Conservation (phyloP, 2,329 filamentous ascomycete species). For the Seiridium unicorne region DNA sequence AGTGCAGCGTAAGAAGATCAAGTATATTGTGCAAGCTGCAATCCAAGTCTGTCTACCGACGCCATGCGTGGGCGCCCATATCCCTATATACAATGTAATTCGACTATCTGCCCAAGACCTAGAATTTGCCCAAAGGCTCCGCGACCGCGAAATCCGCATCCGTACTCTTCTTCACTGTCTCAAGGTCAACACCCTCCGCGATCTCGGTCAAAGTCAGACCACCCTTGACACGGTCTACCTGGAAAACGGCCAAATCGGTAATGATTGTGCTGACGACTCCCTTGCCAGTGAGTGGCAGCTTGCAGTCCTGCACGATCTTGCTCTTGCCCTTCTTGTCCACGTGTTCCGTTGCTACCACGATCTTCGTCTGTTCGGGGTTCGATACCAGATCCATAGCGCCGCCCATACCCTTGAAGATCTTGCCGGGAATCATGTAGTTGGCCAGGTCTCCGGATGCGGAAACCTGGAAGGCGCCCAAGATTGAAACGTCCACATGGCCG, state of each 20-base stretch:
- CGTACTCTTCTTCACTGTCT: slow-evolving; percentile 69
- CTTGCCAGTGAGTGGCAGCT: slow-evolving; percentile 64
- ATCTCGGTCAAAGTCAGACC: slow-evolving; percentile 67
- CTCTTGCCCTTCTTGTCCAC: slow-evolving; percentile 66
- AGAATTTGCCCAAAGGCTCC: slow-evolving; percentile 48
- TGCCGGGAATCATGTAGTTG: slow-evolving; percentile 89
- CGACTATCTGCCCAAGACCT: neutral
- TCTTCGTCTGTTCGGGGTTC: slow-evolving; percentile 70
- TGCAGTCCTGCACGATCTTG: slow-evolving; percentile 66
- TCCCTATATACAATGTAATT: neutral
- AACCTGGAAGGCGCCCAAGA: slow-evolving; percentile 80
- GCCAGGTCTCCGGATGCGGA: slow-evolving; percentile 76
- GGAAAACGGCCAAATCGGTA: slow-evolving; percentile 72
- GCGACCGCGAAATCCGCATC: slow-evolving; percentile 66
- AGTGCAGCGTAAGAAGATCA: too few species aligned
- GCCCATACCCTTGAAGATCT: slow-evolving; percentile 86
- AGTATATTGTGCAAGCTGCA: neutral
- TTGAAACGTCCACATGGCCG: slow-evolving; percentile 80
- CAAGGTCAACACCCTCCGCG: slow-evolving; percentile 65
- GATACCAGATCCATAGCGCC: slow-evolving; percentile 73
- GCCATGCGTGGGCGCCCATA: neutral
- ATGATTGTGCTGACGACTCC: slow-evolving; percentile 70
- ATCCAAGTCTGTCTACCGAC: neutral
- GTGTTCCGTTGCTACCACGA: slow-evolving; percentile 70
- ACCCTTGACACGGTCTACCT: slow-evolving; percentile 62